A percentile compares a stretch with the other conserved stretches of the same genome.
These are phyloP conservation scores for Crithidia mellificae DNA, from an alignment of 208 protist genomes.

Conservation along the genomic window DNA sequence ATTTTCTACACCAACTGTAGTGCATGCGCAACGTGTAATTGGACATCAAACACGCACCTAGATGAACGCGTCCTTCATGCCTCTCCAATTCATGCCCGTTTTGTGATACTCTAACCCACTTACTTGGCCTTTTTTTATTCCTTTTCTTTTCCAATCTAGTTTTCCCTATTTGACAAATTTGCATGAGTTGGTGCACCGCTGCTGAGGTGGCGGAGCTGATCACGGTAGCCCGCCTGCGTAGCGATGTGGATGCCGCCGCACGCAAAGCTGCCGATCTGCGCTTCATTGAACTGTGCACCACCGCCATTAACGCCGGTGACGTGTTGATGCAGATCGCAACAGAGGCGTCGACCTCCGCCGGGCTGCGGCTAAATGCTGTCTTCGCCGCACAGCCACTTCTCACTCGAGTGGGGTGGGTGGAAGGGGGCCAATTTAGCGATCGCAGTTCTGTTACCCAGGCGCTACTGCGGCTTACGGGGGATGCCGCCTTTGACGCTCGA, in stretches of 20 bases:
- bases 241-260: constrained; percentile 28
- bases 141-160: too few relatives aligned
- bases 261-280: constrained; percentile 40
- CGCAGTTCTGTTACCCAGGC: constrained; percentile 16
- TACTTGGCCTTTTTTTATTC: too few relatives aligned
- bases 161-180: too few relatives aligned
- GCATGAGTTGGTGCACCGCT: constrained; percentile 56
- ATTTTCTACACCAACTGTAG: too few relatives aligned
- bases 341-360: constrained; percentile 13
- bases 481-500: background rate
- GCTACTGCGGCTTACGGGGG: constrained; percentile 22
- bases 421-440: constrained; percentile 50
- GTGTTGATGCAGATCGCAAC: constrained; percentile 39
- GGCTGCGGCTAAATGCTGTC: constrained; percentile 46
- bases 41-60: too few relatives aligned
- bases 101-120: too few relatives aligned
- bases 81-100: too few relatives aligned
- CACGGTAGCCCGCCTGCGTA: constrained; percentile 30
- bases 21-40: too few relatives aligned
- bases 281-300: constrained; percentile 39
- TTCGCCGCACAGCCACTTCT: constrained; percentile 54
- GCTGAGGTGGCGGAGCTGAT: constrained; percentile 40
- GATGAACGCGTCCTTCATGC: too few relatives aligned
- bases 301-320: constrained; percentile 61
- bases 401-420: constrained; percentile 37